phyloP scores from a whole-genome alignment of 179 eudicot genomes.

The Sideroxylon spinosum region DNA sequence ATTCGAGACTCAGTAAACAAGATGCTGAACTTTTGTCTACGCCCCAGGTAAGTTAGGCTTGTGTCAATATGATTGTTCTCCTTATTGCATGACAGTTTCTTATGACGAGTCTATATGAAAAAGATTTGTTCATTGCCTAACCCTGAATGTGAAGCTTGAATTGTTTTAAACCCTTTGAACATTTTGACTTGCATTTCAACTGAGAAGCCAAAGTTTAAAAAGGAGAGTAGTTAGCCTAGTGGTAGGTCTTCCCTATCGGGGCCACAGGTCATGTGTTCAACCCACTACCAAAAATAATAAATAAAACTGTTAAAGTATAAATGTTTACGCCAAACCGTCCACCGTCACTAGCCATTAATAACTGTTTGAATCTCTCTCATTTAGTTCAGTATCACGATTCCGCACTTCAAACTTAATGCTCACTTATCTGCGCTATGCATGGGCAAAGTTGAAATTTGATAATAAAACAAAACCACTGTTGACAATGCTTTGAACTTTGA shows the following conservation, averaged over 20 bases:
- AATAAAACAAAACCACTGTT: not conserved
- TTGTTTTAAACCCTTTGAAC: not conserved
- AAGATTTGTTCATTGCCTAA: too few species aligned
- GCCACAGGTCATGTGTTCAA: too few species aligned
- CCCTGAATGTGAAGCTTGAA: too few species aligned
- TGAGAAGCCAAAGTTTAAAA: not conserved
- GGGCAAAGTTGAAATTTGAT: not conserved
- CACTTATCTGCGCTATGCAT: not conserved
- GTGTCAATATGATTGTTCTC: too few species aligned
- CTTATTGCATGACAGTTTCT: too few species aligned
- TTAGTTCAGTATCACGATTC: not conserved
- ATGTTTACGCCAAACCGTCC: not conserved
- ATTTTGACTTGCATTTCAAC: not conserved
- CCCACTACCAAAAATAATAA: too few species aligned
- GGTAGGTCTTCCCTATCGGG: too few species aligned
- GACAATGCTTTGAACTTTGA: not conserved
- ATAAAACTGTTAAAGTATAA: not conserved
- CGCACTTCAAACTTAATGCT: not conserved
- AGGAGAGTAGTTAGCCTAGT: too few species aligned
- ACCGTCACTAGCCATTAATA: not conserved
- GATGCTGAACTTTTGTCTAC: conserved; percentile 78
- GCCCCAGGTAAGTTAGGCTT: conserved; percentile 51
- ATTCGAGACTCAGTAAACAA: conserved; percentile 68
- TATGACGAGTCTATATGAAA: too few species aligned
- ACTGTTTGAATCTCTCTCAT: not conserved